Base-by-base conservation (phyloP, 768 basidiomycete genomes). In the Sarcodon sp. region DNA sequence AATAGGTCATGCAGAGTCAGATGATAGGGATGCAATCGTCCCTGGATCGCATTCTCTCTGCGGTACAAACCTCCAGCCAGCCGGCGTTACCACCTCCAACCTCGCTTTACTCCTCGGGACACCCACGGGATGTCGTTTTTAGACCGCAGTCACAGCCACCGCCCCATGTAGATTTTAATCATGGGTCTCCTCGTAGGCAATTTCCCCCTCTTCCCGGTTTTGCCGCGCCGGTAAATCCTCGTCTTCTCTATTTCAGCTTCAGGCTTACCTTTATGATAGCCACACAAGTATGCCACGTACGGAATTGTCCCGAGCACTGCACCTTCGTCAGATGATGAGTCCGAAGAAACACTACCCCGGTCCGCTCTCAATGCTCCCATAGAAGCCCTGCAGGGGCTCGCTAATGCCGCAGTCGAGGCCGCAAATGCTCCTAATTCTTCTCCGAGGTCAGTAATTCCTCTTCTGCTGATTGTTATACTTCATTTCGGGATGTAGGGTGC, bases 1-100 rank as follows among this genome's bases (percentile, higher is more conserved):
- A 47, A 27, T 52, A 87, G 87, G 83, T 88, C 55, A 86, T 91
- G 78, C 87, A 91, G 62, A 87, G 86, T 65, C 88, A 90, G 61
- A 89, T 91, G 85, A 90, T 91, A 56, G 88, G 88, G 56, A 87
- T 91, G 83, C 89, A 91, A 64, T 84, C 87, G 5, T 84, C 87
- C 21, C 63, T 91, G 53, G 88, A 91, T 64, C 76, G 88, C 46
- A 91, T 91, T 59, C 66, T 91, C 47, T 67, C 73, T 41, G 80
- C 76, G 2, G 69, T 90, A 49, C 83, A 76, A 56, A 58, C 46
- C 38, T 45, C 52, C 33, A 50, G 46, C 47, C 50, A 50, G 45
- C 53, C 55, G 44, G 36, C 51, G 6, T 48, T 53, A 7, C 52
- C 34, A 31, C 58, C 31, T 53, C 54, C 38, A 16, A 37, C 43